A percentile compares a stretch with the other conserved stretches of the same genome.
phyloP scores from a whole-genome alignment of 139 green algal species.

The Volvox reticuliferus region DNA sequence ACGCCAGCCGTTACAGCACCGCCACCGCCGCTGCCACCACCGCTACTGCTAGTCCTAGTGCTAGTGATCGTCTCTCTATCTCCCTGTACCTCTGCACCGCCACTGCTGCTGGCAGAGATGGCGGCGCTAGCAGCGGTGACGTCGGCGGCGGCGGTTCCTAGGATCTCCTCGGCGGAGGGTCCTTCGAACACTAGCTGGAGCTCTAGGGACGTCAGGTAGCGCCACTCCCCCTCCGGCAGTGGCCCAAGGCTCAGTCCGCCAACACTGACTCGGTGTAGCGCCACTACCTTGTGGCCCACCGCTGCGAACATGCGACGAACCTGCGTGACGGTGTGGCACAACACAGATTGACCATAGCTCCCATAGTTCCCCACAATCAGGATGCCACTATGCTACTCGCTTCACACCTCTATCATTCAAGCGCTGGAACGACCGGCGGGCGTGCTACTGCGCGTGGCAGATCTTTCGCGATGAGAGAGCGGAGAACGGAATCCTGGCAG shows the following conservation, averaged over 20 bases:
- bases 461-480: no score
- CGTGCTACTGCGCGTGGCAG: no score
- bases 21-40: not conserved
- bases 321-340: constrained; percentile 27
- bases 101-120: not conserved
- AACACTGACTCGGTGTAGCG: constrained; percentile 58
- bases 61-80: not conserved
- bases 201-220: constrained; percentile 25
- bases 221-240: constrained; percentile 58
- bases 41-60: not conserved
- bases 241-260: constrained; percentile 57
- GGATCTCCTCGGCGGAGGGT: constrained; percentile 5
- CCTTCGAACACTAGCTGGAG: constrained; percentile 51
- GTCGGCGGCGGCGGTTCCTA: not conserved
- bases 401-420: no score
- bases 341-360: no score
- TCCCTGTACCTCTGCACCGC: not conserved
- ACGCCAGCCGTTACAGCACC: not conserved
- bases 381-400: no score
- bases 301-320: constrained; percentile 72
- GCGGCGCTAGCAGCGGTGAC: not conserved
- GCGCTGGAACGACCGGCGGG: no score
- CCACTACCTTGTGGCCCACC: constrained; percentile 63
- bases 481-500: no score
- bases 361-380: no score